Base-by-base conservation (phyloP, 2,329 filamentous ascomycete species). In the Myrmaecium sp. region DNA sequence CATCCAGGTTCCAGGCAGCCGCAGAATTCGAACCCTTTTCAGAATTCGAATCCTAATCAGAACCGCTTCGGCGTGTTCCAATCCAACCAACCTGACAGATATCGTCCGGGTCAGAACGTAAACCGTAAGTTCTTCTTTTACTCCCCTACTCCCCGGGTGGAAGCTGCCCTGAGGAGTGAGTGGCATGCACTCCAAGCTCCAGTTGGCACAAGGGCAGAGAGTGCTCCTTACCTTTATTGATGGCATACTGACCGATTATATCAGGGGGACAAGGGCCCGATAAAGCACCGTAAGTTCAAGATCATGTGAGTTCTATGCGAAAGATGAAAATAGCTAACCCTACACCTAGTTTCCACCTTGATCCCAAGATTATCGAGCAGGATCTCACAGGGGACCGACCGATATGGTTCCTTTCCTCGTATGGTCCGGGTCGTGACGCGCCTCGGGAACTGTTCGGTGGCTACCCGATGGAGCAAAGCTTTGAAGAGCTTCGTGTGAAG, bases 371-470 rank as follows among this genome's bases (percentile, higher is more conserved):
- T 12, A 50, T 54, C 25, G 43, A 47, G 20, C 28, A 34, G 28
- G 82, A 91, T 43, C 59, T 91, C 23, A 67, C 62, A 1, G 60
- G 62, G 13, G 80, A 89, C 33, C 64, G 66, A 6, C 86, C 86
- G 11, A 56, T 69, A 60, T 95, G 84, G 78, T 74, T 89, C 4
- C 64, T 94, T 14, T 93, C 84, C 1, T 66, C 76, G 13, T 95
- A 93, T 49, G 80, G 74, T 0, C 83, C 84, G 0, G 77, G 76
- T 4, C 65, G 60, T 40, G 69, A 83, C 39, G 70, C 77, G 2
- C 84, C 84, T 0, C 69, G 70, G 11, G 82, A 93, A 51, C 62
- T 94, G 1, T 84, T 93, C 41, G 82, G 82, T 27, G 83, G 82
- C 2, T 64, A 62, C 23, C 62, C 69, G 5, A 66, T 83, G 11